phyloP scores from a whole-genome alignment of 371 early-diverging fungal genomes.

The Mucor sp. region DNA sequence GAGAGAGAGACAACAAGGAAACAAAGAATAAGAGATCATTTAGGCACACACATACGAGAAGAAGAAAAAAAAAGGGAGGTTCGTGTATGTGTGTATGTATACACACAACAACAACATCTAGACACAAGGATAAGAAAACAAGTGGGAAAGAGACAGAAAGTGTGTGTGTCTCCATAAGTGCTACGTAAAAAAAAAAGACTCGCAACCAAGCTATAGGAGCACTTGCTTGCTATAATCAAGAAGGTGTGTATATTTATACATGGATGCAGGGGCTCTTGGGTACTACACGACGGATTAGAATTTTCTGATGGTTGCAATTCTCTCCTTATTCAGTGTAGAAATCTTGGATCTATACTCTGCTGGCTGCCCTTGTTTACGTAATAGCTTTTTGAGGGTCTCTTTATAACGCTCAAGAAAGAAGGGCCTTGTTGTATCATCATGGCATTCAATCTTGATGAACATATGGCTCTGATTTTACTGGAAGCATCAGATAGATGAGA shows the following conservation, averaged over 20 bases:
- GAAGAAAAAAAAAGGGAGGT: constrained; percentile 1
- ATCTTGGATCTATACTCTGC: neutral
- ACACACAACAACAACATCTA: neutral
- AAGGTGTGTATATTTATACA: neutral
- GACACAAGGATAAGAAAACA: neutral
- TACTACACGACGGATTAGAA: neutral
- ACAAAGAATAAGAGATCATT: neutral
- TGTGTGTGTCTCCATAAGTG: neutral
- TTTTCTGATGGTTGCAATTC: neutral
- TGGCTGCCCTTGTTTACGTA: neutral
- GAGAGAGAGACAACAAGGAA: neutral
- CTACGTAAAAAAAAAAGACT: neutral
- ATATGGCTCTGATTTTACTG: too few relatives aligned
- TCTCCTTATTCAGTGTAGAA: neutral
- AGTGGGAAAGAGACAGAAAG: neutral
- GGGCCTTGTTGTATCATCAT: too few relatives aligned
- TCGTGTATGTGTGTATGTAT: neutral
- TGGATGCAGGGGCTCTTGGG: neutral
- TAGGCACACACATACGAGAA: neutral
- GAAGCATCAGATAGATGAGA: too few relatives aligned
- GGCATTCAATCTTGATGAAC: too few relatives aligned
- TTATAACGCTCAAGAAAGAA: too few relatives aligned
- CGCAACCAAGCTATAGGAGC: neutral
- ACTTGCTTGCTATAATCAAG: neutral
- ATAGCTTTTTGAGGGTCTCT: neutral